Percentiles rank a stretch among this genome's conserved stretches.
phyloP scores from a whole-genome alignment of 2,329 filamentous ascomycete genomes.

The Pseudogymnoascus sp. region DNA sequence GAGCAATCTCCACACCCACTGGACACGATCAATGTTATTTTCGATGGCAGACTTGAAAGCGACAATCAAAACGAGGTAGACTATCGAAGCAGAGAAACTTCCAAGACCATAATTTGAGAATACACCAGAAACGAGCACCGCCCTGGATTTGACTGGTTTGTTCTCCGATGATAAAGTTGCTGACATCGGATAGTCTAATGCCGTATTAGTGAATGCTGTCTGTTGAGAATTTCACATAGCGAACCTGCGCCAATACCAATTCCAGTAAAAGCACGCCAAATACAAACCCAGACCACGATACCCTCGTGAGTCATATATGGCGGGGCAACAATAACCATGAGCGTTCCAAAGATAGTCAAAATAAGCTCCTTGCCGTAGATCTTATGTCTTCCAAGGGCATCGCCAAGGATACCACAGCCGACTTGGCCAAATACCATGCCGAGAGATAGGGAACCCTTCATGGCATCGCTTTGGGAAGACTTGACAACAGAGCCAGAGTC shows the following conservation, averaged over 20 bases:
- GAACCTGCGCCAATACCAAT: constrained; percentile 44
- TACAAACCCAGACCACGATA: constrained; percentile 36
- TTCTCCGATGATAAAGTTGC: constrained; percentile 62
- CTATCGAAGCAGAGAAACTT: not conserved
- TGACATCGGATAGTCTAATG: constrained; percentile 59
- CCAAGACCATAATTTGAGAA: constrained; percentile 5
- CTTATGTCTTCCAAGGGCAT: constrained; percentile 41
- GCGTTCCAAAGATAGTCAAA: constrained; percentile 38
- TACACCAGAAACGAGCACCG: not conserved
- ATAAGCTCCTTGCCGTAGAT: constrained; percentile 45
- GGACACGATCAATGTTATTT: not conserved
- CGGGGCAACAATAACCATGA: constrained; percentile 39
- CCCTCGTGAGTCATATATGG: constrained; percentile 34
- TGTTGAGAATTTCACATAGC: not conserved
- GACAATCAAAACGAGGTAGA: constrained; percentile 7
- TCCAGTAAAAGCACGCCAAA: constrained; percentile 41
- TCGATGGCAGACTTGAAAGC: constrained; percentile 7
- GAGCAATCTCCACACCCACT: constrained; percentile 9
- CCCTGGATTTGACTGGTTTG: constrained; percentile 39
- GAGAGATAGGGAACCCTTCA: constrained; percentile 39
- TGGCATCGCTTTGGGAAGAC: constrained; percentile 14
- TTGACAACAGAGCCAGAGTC: constrained; percentile 11
- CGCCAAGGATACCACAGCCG: constrained; percentile 40
- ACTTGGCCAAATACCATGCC: constrained; percentile 42
- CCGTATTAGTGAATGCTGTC: not conserved